Conservation (phyloP, 2,329 filamentous ascomycete species). For the Xylaria sp. region DNA sequence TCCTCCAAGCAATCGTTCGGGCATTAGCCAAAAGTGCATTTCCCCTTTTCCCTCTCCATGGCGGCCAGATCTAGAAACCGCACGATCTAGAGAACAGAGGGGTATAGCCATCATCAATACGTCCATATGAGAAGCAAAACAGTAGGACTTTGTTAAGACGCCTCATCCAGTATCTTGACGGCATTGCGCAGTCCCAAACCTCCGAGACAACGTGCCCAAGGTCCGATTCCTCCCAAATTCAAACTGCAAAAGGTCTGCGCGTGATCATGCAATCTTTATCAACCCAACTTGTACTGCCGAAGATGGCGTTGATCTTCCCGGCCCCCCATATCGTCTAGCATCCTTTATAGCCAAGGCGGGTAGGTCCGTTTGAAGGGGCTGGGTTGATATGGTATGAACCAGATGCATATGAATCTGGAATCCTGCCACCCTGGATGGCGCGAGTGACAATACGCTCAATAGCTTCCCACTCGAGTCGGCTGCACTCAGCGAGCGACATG, state of each 20-base stretch:
- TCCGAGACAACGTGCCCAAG: not conserved
- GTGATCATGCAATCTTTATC: not conserved
- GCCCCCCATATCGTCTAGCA: not conserved
- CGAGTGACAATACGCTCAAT: conserved; percentile 55
- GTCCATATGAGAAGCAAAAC: not conserved
- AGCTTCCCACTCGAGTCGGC: conserved; percentile 53
- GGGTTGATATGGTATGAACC: conserved; percentile 2
- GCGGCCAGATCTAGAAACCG: not conserved
- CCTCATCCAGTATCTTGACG: not conserved
- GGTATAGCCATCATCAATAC: not conserved
- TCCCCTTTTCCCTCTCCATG: not conserved
- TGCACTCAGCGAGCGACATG: conserved; percentile 55
- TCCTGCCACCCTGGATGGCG: conserved; percentile 30
- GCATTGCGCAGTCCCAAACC: not conserved
- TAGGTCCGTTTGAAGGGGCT: not conserved
- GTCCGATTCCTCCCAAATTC: not conserved
- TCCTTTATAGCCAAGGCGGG: not conserved
- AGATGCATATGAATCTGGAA: conserved; percentile 19
- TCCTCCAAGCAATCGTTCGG: conserved; percentile 9
- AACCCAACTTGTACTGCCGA: not conserved
- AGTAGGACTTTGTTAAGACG: not conserved
- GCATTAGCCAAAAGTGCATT: conserved; percentile 1
- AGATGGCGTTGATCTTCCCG: not conserved
- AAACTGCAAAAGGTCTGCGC: not conserved
- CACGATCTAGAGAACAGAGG: not conserved